Base-by-base conservation (phyloP, 805 yeast genomes). In the Candida railenensis region DNA sequence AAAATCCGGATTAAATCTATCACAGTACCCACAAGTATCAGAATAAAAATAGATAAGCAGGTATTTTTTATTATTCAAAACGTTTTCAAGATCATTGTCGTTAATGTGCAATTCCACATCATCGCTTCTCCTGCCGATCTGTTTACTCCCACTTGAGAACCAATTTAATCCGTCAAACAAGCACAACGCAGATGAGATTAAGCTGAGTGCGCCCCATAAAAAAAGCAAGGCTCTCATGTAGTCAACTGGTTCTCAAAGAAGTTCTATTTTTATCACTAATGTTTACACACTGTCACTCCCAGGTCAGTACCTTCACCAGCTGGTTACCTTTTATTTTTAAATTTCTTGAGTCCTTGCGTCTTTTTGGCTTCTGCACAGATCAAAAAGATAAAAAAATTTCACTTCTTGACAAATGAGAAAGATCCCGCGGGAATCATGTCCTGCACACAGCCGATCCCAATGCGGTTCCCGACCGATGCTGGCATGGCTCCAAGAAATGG, bases 31-130 rank as follows among this genome's bases (percentile, higher is more conserved):
- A 48, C 77, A 72, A 1, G 55, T 59, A 1, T 69, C 67, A 1
- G 78, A 66, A 51, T 72, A 76, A 53, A 81, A 77, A 53, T 74
- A 74, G 14, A 78, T 69, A 34, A 78, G 61, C 3, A 81, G 68
- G 48, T 58, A 70, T 21, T 56, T 52, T 12, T 65, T 58, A 25
- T 54, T 46, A 20, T 47, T 49, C 7, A 67, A 50, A 2, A 55
- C 48, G 11, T 39, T 37, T 21, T 46, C 51, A 3, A 60, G 46
- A 40, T 48, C 19, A 37, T 53, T 58, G 11, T 42, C 48, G 37
- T 22, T 19, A n/a, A 41, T 30, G 16, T 14, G 4, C 15, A 41
- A 32, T n/a, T 30, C 21, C 12, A 36, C 16, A 15, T 36, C 39
- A 7, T 36, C 22, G n/a, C n/a, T 14, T 4, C 7, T 33, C 7